Evolutionary conservation across 495 filamentous ascomycete genomes (phyloP).

Genomic region (Penicilliopsis zonata): DNA sequence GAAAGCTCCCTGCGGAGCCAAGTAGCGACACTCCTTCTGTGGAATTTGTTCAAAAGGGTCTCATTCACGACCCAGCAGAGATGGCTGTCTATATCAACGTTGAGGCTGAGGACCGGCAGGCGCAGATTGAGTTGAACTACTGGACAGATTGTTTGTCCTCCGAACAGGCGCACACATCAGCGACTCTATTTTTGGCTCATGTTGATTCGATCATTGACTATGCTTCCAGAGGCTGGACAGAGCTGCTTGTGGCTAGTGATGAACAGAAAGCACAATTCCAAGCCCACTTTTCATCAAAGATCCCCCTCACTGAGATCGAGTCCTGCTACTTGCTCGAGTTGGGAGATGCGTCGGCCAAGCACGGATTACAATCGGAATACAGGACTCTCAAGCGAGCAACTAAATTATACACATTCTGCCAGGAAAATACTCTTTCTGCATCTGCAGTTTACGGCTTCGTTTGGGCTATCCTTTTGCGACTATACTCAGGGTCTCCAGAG

Average conservation of each 20-base stretch:
- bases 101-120: constrained; percentile 32
- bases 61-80: constrained; percentile 45
- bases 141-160: constrained; percentile 40
- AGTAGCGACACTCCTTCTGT: constrained; percentile 16
- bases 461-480: constrained; percentile 42
- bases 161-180: constrained; percentile 36
- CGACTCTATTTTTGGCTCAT: constrained; percentile 35
- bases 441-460: constrained; percentile 30
- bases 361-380: not conserved
- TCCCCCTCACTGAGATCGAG: too few species aligned
- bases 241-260: too few species aligned
- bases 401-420: constrained; percentile 23
- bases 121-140: constrained; percentile 41
- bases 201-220: not conserved
- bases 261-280: too few species aligned
- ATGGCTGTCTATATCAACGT: constrained; percentile 43
- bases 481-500: constrained; percentile 39
- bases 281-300: too few species aligned
- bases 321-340: not conserved
- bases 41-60: constrained; percentile 22
- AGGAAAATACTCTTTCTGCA: constrained; percentile 14
- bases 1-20: constrained; percentile 20
- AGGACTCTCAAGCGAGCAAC: constrained; percentile 2
- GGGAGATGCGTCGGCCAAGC: not conserved
- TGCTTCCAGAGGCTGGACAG: not conserved